Evolutionary conservation across 345 rosid genomes (phyloP).

Genomic region (sweet orange (Citrus sinensis)): DVS_A1.0 CM039164.1:24323001-24323500

Average conservation of each 20-base stretch:
- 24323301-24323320: conserved; percentile 49
- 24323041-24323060: neutral
- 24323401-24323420: conserved; percentile 93
- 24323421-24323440: conserved; percentile 94
- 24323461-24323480: conserved; percentile 69
- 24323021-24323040: conserved; percentile 6
- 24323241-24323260: conserved; percentile 53
- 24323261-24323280: conserved; percentile 54
- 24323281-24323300: conserved; percentile 52
- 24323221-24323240: conserved; percentile 72
- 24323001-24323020: conserved; percentile 49
- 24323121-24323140: conserved; percentile 48
- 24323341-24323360: neutral
- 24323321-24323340: conserved; percentile 17
- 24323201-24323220: conserved; percentile 72
- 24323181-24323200: conserved; percentile 71
- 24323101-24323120: conserved; percentile 46
- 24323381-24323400: conserved; percentile 83
- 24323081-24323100: conserved; percentile 37
- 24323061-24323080: neutral
- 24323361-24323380: conserved; percentile 22
- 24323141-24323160: conserved; percentile 55
- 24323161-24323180: conserved; percentile 32
- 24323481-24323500: conserved; percentile 49
- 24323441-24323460: conserved; percentile 87